Base-by-base conservation (phyloP, 805 yeast species). In the Ogataea polymorpha region DNA sequence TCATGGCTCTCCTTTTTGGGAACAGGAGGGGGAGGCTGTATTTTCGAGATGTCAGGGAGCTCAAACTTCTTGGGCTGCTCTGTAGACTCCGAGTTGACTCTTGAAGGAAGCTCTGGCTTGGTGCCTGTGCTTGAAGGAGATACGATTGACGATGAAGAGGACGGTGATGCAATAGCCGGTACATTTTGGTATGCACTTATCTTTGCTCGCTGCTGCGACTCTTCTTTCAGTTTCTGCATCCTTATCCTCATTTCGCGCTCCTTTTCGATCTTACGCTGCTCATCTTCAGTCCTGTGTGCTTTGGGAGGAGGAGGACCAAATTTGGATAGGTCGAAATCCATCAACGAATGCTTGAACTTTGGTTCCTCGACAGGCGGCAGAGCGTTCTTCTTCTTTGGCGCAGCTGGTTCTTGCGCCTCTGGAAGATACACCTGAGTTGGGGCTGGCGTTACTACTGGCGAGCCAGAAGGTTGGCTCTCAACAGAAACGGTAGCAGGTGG, bases 271-370 rank as follows among this genome's bases (percentile, higher is more conserved):
- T 51, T 54, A 13, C 43, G 33, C 23, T 42, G 42, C 31, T 62
- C 66, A 2, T 53, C 59, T 14, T 43, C 44, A 11, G 46, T 49
- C 30, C 55, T 49, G 36, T 46, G 53, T 3, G 68, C 66, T 40
- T 56, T 62, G 4, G 78, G 78, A 2, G 75, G 75, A 6, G 77
- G 77, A 2, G 77, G 72, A 1, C 71, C 77, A 44, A 62, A 60
- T 23, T 61, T 63, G 24, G 55, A 48, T 10, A 61, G 45, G 47
- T 71, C 72, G 28, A 70, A 56, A 4, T 66, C 68, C 55, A 58
- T 50, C 13, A 61, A 39, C 20, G 53, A 58, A 1, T 47, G 53
- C 26, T 56, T 50, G 46, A 60, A 58, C 35, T 52, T 54, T 1
- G 63, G 65, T 34, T 57, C 65, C 6, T 37, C 45, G 13, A 54